Evolutionary conservation across 352 stramenopile genomes (phyloP).

Genomic region (Globisporangium viniferum): DNA sequence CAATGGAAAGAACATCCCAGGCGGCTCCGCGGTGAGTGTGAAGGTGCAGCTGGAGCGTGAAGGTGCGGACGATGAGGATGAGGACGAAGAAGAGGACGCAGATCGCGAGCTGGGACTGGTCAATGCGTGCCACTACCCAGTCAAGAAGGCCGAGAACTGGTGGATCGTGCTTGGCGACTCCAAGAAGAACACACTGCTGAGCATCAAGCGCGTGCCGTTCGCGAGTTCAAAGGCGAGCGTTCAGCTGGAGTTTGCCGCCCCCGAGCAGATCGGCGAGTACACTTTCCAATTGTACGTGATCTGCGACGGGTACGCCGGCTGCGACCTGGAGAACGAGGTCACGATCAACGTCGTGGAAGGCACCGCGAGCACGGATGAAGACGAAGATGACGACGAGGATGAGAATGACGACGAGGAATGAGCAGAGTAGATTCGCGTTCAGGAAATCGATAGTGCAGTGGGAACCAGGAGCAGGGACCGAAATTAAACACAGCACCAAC

Average conservation of each 20-base stretch:
- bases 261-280: slow-evolving; percentile 92
- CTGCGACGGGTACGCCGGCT: slow-evolving; percentile 98
- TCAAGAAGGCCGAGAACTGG: slow-evolving; percentile 97
- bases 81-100: slow-evolving; percentile 61
- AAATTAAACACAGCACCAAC: background rate
- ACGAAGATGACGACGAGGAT: slow-evolving; percentile 42
- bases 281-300: slow-evolving; percentile 98
- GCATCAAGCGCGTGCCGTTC: slow-evolving; percentile 97
- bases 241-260: slow-evolving; percentile 96
- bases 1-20: slow-evolving; percentile 86
- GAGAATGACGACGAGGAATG: slow-evolving; percentile 30
- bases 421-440: slow-evolving; percentile 8
- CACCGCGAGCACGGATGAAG: slow-evolving; percentile 38
- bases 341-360: slow-evolving; percentile 58
- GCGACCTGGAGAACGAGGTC: slow-evolving; percentile 97
- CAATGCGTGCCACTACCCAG: slow-evolving; percentile 70
- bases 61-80: slow-evolving; percentile 92
- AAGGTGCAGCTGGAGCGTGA: slow-evolving; percentile 90
- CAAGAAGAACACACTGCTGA: slow-evolving; percentile 94
- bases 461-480: background rate
- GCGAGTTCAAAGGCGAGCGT: slow-evolving; percentile 68
- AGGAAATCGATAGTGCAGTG: background rate
- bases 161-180: slow-evolving; percentile 98
- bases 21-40: slow-evolving; percentile 89
- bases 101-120: slow-evolving; percentile 57